Evolutionary conservation across 2,329 filamentous ascomycete species (phyloP).

Genomic region (Talaromyces sp.): DNA sequence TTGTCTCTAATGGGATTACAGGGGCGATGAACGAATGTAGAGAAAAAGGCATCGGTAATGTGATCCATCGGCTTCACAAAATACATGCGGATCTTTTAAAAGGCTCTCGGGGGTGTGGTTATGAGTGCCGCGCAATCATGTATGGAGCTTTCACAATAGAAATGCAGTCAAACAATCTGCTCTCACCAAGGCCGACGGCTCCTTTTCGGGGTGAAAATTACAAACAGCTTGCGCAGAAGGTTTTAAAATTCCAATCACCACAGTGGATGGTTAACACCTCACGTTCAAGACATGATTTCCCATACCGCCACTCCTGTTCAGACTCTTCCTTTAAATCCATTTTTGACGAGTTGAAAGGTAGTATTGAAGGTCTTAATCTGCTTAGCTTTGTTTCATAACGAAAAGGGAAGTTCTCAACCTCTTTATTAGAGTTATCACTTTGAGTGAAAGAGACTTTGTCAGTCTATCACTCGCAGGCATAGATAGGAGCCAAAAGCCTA

Average conservation of each 20-base stretch:
- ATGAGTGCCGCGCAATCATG: conserved; percentile 11
- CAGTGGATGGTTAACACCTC: not conserved
- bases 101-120: not conserved
- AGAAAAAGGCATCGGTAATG: not conserved
- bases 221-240: not conserved
- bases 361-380: no score
- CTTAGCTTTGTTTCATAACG: no score
- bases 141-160: conserved; percentile 7
- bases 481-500: no score
- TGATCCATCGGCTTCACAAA: not conserved
- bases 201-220: conserved; percentile 4
- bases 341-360: not conserved
- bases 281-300: no score
- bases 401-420: no score
- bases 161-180: conserved; percentile 8
- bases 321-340: not conserved
- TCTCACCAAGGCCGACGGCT: not conserved
- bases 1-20: not conserved
- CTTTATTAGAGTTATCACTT: no score
- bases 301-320: not conserved
- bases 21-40: not conserved
- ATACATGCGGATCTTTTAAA: not conserved
- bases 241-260: not conserved
- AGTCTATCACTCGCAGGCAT: no score
- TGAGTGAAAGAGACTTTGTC: no score